phyloP scores from a whole-genome alignment of 371 early-diverging fungal species.

The Choanephora cucurbitarum region DNA sequence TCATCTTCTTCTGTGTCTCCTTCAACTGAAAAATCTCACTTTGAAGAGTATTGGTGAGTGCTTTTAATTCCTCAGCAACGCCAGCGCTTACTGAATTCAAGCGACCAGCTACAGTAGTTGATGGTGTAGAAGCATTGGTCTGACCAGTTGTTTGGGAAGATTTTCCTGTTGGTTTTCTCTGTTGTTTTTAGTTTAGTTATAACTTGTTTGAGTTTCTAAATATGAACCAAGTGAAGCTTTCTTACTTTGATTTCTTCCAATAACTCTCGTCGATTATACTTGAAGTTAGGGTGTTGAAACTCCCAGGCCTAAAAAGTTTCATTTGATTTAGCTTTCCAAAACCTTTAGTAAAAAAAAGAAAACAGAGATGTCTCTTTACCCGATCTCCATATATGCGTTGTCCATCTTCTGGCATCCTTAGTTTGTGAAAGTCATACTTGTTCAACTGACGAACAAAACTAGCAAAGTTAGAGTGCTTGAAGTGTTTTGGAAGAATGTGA shows the following conservation, averaged over 20 bases:
- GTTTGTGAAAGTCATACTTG: slow-evolving; percentile 92
- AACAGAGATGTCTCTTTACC: slow-evolving; percentile 35
- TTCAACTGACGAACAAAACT: slow-evolving; percentile 94
- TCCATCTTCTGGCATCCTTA: slow-evolving; percentile 61
- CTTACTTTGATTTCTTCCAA: slow-evolving; percentile 60
- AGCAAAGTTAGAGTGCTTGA: slow-evolving; percentile 91
- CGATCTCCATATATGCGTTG: slow-evolving; percentile 65
- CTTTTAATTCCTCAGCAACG: slow-evolving; percentile 23
- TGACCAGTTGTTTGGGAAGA: slow-evolving; percentile 12
- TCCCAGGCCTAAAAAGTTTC: slow-evolving; percentile 62
- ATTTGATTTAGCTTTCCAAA: background rate
- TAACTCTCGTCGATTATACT: slow-evolving; percentile 59
- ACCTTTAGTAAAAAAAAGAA: no score
- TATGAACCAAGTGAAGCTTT: background rate
- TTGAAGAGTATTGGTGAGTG: slow-evolving; percentile 39
- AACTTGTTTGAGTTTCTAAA: background rate
- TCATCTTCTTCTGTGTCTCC: slow-evolving; percentile 35
- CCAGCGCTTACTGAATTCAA: background rate
- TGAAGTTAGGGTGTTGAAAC: slow-evolving; percentile 76
- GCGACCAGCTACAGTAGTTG: background rate
- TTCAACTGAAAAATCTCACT: slow-evolving; percentile 46
- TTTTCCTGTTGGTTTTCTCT: slow-evolving; percentile 43
- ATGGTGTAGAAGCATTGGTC: background rate
- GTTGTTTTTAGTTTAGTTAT: background rate
- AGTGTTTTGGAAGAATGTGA: slow-evolving; percentile 79